Percentiles rank a stretch among this genome's conserved stretches.
Conservation (phyloP, 352 stramenopile genomes). For the Globisporangium alternatum region DNA sequence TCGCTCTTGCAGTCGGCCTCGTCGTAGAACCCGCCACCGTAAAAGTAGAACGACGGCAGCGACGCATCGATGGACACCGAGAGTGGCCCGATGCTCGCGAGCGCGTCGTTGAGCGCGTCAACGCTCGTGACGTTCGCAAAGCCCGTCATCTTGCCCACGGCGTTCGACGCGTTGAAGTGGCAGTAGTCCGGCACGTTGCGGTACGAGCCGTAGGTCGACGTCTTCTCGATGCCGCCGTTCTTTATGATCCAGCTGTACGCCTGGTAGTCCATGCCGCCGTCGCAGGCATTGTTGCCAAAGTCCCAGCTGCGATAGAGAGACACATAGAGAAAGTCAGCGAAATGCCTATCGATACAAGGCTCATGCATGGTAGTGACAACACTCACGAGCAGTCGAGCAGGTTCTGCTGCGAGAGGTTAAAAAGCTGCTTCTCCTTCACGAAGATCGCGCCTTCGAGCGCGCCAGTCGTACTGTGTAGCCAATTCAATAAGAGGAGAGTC, state of each 20-base stretch:
- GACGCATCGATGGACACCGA: slow-evolving; percentile 88
- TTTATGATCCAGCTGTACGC: slow-evolving; percentile 88
- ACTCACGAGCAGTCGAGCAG: slow-evolving; percentile 88
- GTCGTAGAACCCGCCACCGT: slow-evolving; percentile 83
- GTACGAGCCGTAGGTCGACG: slow-evolving; percentile 82
- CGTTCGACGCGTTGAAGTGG: slow-evolving; percentile 78
- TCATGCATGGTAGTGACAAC: neutral
- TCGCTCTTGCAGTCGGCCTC: slow-evolving; percentile 88
- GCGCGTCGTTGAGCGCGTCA: slow-evolving; percentile 75
- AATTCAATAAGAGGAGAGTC: slow-evolving; percentile 7
- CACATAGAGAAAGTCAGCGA: neutral
- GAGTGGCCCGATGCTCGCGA: slow-evolving; percentile 78
- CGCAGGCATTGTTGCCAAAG: slow-evolving; percentile 88
- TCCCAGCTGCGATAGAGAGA: slow-evolving; percentile 58
- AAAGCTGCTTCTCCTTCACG: slow-evolving; percentile 66
- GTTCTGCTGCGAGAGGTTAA: slow-evolving; percentile 87
- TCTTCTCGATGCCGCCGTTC: slow-evolving; percentile 77
- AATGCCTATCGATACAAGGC: neutral
- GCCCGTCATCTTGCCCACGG: slow-evolving; percentile 66
- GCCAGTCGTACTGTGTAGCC: slow-evolving; percentile 58
- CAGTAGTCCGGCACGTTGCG: slow-evolving; percentile 88
- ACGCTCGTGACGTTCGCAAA: slow-evolving; percentile 83
- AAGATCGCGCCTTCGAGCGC: slow-evolving; percentile 78
- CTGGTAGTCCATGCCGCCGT: slow-evolving; percentile 89
- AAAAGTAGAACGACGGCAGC: slow-evolving; percentile 89